phyloP scores from a whole-genome alignment of 306 rosid genomes.

The Malus sieversii region DNA sequence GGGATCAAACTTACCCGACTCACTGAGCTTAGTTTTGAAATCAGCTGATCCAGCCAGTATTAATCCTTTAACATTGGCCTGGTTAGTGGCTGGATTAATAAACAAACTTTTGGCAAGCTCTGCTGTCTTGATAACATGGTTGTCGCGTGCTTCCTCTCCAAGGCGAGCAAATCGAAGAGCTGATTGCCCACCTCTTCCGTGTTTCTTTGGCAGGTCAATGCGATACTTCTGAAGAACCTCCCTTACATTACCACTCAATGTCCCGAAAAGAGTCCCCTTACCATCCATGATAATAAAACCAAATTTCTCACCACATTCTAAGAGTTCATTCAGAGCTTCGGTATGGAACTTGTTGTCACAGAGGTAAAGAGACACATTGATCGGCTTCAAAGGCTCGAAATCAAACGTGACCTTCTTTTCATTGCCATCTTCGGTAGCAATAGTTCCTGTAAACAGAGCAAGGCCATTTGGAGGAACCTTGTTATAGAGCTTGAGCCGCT shows the following conservation, averaged over 20 bases:
- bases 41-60: slow-evolving; percentile 67
- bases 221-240: slow-evolving; percentile 46
- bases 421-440: slow-evolving; percentile 55
- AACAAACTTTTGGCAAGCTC: slow-evolving; percentile 48
- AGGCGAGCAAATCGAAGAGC: slow-evolving; percentile 53
- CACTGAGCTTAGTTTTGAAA: slow-evolving; percentile 55
- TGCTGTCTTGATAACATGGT: slow-evolving; percentile 49
- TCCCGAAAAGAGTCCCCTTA: slow-evolving; percentile 51
- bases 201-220: slow-evolving; percentile 56
- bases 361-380: slow-evolving; percentile 48
- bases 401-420: slow-evolving; percentile 54
- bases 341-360: slow-evolving; percentile 57
- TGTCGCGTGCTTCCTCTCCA: slow-evolving; percentile 47
- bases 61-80: slow-evolving; percentile 49
- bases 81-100: slow-evolving; percentile 46
- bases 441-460: slow-evolving; percentile 52
- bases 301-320: slow-evolving; percentile 55
- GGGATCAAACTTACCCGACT: slow-evolving; percentile 54
- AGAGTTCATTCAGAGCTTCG: slow-evolving; percentile 46
- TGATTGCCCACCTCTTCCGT: slow-evolving; percentile 60
- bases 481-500: slow-evolving; percentile 51
- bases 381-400: slow-evolving; percentile 50
- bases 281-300: slow-evolving; percentile 62
- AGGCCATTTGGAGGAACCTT: slow-evolving; percentile 62
- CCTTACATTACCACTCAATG: slow-evolving; percentile 46